Evolutionary conservation across 2,329 filamentous ascomycete species (phyloP), one percentile per base, ranked within the genome.

Genomic region (Alternaria incomplexa): DNA sequence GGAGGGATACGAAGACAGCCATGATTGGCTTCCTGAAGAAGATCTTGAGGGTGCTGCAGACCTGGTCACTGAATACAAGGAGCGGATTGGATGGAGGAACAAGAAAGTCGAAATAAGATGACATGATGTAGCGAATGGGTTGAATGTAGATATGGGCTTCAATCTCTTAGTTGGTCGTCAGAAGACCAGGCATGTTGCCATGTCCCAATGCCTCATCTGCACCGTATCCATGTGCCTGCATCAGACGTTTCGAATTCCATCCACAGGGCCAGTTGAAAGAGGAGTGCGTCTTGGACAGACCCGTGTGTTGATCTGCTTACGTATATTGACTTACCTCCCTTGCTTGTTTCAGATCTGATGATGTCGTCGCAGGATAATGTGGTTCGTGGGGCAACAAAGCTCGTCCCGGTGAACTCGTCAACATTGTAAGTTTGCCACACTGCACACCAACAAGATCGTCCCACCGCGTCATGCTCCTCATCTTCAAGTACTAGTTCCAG

Each of bases 11-110:
- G 67, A 74, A 8, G 72, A 77, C 26, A 69, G 67, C 3, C 64
- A 69, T n/a, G 74, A 77, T 48, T 79, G 77, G 76, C 56, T 78
- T 5, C 36, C 68, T 0, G 72, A 73, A 53, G 68, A 71, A 11
- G 71, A 77, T 20, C 64, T 79, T 8, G 65, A 61, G 3, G 72
- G 74, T 5, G 75, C 76, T 1, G 13, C 43, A 2, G 75, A 78
- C 44, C 10, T 79, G 43, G 66, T 79, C 9, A 26, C 56, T 0
- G 70, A 71, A 26, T 79, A 78, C 44, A 64, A 75, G 10, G 50
- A 65, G 15, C 57, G 28, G n/a, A 8, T 71, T 1, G 46, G 58
- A 23, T 55, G 32, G 56, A 68, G 45, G 67, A 63, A 50, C 28
- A 55, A 61, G n/a, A 54, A 61, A 58, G 15, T 26, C 15, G 23